Percentiles rank a stretch among this genome's conserved stretches.
These are phyloP conservation scores for Sporobolomyces phaffii DNA, from an alignment of 768 basidiomycete species.

Conservation along the genomic window DNA sequence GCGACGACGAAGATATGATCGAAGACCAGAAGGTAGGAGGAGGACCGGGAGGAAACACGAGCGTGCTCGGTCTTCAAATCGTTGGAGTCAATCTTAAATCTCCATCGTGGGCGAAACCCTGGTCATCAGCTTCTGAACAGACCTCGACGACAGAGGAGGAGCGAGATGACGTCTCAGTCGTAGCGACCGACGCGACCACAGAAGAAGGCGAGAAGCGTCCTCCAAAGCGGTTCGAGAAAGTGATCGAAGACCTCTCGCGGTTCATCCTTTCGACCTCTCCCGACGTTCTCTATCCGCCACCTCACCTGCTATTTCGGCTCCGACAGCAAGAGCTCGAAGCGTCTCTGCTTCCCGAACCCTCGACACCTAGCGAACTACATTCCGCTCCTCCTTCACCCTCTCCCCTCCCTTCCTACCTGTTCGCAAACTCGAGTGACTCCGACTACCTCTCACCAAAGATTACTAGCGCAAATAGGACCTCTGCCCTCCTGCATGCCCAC, in stretches of 20 bases:
- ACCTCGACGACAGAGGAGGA: background rate
- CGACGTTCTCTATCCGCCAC: conserved; percentile 29
- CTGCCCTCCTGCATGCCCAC: background rate
- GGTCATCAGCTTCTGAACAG: background rate
- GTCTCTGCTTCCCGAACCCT: background rate
- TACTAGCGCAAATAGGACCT: background rate
- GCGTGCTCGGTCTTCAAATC: conserved; percentile 4
- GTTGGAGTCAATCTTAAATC: background rate
- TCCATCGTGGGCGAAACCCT: background rate
- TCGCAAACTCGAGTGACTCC: background rate
- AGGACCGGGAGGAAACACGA: background rate
- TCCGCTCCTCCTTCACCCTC: background rate
- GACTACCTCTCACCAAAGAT: background rate
- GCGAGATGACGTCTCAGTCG: background rate
- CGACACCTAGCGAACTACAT: background rate
- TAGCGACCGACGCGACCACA: background rate
- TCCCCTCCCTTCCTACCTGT: background rate
- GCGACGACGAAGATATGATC: background rate
- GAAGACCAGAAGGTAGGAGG: background rate
- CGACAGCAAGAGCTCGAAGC: conserved; percentile 30
- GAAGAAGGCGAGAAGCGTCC: conserved; percentile 2
- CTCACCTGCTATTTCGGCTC: conserved; percentile 29
- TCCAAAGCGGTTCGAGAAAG: conserved; percentile 33
- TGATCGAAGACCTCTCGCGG: conserved; percentile 27
- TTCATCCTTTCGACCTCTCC: conserved; percentile 29